Conservation (phyloP, 2,329 filamentous ascomycete species). For the Cladophialophora chaetospira region DNA sequence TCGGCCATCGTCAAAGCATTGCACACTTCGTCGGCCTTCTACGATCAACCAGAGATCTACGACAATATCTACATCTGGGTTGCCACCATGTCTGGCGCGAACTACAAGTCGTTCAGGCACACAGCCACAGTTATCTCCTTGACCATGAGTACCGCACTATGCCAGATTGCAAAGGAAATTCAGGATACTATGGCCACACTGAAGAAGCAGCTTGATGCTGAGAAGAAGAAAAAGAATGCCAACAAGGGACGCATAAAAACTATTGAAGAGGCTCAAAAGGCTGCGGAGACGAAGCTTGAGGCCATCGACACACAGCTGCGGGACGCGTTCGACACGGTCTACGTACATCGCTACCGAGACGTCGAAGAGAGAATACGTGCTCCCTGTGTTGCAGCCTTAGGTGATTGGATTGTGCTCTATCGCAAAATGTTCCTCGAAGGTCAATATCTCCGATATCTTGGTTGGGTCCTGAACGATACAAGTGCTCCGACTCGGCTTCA, state of each 20-base stretch:
- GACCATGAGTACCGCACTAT: conserved; percentile 75
- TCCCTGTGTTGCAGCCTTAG: conserved; percentile 84
- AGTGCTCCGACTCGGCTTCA: conserved; percentile 75
- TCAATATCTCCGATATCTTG: conserved; percentile 86
- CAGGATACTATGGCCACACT: conserved; percentile 72
- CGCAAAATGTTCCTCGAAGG: conserved; percentile 90
- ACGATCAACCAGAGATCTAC: conserved; percentile 73
- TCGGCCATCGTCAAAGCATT: conserved; percentile 72
- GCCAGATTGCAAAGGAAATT: conserved; percentile 70
- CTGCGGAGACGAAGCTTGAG: conserved; percentile 70
- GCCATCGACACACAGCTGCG: conserved; percentile 71
- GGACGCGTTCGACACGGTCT: conserved; percentile 89
- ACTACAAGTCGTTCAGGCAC: conserved; percentile 86
- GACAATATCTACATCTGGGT: conserved; percentile 92
- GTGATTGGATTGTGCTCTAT: conserved; percentile 82
- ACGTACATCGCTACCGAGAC: conserved; percentile 93
- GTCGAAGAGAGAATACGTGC: conserved; percentile 85
- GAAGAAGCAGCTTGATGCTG: conserved; percentile 75
- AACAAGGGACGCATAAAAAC: conserved; percentile 78
- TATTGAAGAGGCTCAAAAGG: conserved; percentile 70
- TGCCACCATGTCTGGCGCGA: conserved; percentile 84
- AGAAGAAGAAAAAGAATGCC: conserved; percentile 69
- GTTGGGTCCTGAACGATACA: conserved; percentile 90
- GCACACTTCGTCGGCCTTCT: conserved; percentile 79
- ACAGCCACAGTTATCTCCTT: conserved; percentile 86